phyloP scores from a whole-genome alignment of 2,329 filamentous ascomycete genomes.

The Fusarium haematococcum region DNA sequence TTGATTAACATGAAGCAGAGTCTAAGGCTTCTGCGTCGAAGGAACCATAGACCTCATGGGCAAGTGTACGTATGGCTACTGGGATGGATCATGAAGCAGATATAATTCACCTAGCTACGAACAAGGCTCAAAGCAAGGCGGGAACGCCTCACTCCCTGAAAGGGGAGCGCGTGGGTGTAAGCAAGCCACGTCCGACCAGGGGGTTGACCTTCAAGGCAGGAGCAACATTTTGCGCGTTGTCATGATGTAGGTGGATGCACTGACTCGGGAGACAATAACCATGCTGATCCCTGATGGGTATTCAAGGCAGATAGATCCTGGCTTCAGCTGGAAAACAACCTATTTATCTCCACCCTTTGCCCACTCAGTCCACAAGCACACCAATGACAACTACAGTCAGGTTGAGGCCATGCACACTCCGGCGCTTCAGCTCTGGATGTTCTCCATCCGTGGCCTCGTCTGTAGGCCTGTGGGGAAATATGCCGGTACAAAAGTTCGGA shows the following conservation, averaged over 20 bases:
- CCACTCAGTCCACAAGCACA: not conserved
- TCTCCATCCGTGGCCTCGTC: not conserved
- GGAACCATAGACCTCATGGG: not conserved
- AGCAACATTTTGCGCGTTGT: not conserved
- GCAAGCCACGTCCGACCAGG: not conserved
- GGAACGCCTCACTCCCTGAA: not conserved
- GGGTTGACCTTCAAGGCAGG: not conserved
- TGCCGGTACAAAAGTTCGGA: not conserved
- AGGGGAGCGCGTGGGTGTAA: not conserved
- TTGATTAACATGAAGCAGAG: not conserved
- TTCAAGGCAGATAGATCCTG: not conserved
- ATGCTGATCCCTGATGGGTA: not conserved
- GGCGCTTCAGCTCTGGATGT: not conserved
- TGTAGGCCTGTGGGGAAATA: not conserved
- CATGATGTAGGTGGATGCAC: constrained; percentile 4
- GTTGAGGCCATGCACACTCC: not conserved
- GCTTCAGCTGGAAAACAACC: not conserved
- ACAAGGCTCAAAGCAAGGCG: constrained; percentile 1
- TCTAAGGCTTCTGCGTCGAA: not conserved
- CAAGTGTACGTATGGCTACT: not conserved
- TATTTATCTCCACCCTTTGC: not conserved
- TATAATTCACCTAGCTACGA: constrained; percentile 25
- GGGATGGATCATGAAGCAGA: constrained; percentile 16
- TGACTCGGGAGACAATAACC: not conserved
- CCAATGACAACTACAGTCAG: not conserved